These are phyloP conservation scores for Zymoseptoria brevis DNA, from an alignment of 2,329 filamentous ascomycete species.

Conservation along the genomic window DNA sequence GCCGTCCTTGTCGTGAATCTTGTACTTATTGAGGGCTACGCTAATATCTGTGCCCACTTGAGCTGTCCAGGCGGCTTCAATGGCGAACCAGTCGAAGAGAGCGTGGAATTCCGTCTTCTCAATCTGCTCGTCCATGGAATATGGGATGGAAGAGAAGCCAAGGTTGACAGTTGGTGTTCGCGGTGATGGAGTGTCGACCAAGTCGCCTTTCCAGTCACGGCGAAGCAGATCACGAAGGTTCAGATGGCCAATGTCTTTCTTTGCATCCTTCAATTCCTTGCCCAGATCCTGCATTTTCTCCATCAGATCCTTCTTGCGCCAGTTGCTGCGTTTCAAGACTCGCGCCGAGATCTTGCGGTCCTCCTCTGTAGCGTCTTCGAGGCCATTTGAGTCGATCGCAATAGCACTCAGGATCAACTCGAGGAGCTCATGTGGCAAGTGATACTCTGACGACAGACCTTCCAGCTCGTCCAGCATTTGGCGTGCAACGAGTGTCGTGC, in stretches of 20 bases:
- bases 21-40: constrained; percentile 42
- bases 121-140: constrained; percentile 41
- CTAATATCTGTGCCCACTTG: constrained; percentile 39
- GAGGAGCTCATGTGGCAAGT: constrained; percentile 43
- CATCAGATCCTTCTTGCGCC: constrained; percentile 33
- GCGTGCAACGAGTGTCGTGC: constrained; percentile 40
- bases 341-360: constrained; percentile 35
- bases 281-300: constrained; percentile 38
- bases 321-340: constrained; percentile 37
- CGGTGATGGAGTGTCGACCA: constrained; percentile 41
- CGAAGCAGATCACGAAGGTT: constrained; percentile 39
- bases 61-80: constrained; percentile 43
- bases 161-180: constrained; percentile 41
- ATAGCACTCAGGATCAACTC: constrained; percentile 42
- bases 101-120: constrained; percentile 40
- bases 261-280: constrained; percentile 34
- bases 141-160: constrained; percentile 41
- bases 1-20: constrained; percentile 31
- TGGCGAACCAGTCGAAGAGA: constrained; percentile 43
- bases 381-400: constrained; percentile 39
- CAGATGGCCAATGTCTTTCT: constrained; percentile 37
- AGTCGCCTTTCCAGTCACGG: constrained; percentile 42
- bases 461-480: constrained; percentile 43
- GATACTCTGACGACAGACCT: constrained; percentile 37
- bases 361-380: constrained; percentile 32